Evolutionary conservation across 2,329 filamentous ascomycete species (phyloP).

Genomic region (Diaporthe citri): DNA sequence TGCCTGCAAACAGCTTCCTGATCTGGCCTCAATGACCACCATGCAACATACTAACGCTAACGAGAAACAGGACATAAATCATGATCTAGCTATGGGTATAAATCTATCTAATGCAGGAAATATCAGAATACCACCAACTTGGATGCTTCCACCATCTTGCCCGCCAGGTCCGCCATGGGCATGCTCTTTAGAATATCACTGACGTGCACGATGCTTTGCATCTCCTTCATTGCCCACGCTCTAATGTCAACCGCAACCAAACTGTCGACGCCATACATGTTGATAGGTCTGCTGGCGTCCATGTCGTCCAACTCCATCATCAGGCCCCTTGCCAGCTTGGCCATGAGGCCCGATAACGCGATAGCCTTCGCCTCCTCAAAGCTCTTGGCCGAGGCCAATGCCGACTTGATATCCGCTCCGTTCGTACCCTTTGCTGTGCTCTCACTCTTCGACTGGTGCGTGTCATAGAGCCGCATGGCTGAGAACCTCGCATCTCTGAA

Average conservation of each 20-base stretch:
- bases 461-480: slow-evolving; percentile 45
- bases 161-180: slow-evolving; percentile 23
- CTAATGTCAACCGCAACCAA: slow-evolving; percentile 19
- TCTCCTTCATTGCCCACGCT: slow-evolving; percentile 27
- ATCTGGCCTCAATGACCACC: background rate
- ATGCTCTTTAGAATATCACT: slow-evolving; percentile 28
- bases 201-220: slow-evolving; percentile 4
- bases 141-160: slow-evolving; percentile 20
- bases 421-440: slow-evolving; percentile 2
- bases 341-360: slow-evolving; percentile 46
- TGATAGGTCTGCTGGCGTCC: slow-evolving; percentile 38
- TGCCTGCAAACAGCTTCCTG: background rate
- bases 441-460: slow-evolving; percentile 40
- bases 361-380: slow-evolving; percentile 42
- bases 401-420: slow-evolving; percentile 42
- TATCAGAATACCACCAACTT: slow-evolving; percentile 10
- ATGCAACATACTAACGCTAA: background rate
- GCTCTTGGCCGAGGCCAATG: slow-evolving; percentile 43
- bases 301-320: slow-evolving; percentile 50
- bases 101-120: background rate
- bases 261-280: slow-evolving; percentile 26
- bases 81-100: slow-evolving; percentile 13
- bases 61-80: background rate
- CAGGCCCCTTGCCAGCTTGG: slow-evolving; percentile 47
- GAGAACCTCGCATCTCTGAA: slow-evolving; percentile 48